Evolutionary conservation across 2,329 filamentous ascomycete genomes (phyloP).

Genomic region (Phialophora tarda): DNA sequence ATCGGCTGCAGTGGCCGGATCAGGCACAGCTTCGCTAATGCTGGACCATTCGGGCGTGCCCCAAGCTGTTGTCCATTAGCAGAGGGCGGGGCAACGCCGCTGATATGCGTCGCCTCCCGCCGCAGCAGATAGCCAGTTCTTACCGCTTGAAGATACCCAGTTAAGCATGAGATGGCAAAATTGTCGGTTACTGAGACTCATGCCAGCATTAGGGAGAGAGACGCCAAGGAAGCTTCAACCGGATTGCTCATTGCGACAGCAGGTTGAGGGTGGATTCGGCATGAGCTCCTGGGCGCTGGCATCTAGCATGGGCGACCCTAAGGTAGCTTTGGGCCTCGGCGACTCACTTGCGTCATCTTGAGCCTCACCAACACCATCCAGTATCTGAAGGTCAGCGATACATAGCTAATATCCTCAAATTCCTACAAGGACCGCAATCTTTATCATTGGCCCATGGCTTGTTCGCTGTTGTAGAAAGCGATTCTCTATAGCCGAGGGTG

Average conservation of each 20-base stretch:
- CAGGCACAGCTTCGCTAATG: conserved; percentile 8
- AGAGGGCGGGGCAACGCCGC: not conserved
- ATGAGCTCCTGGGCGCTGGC: not conserved
- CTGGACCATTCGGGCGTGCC: not conserved
- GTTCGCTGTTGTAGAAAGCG: not conserved
- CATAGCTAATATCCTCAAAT: not conserved
- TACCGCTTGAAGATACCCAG: not conserved
- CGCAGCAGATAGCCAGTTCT: not conserved
- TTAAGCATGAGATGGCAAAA: not conserved
- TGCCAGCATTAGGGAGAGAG: not conserved
- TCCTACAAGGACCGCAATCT: not conserved
- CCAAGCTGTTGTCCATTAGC: not conserved
- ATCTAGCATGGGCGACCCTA: not conserved
- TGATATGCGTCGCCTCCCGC: not conserved
- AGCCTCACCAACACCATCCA: not conserved
- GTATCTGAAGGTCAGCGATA: not conserved
- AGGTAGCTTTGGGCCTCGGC: not conserved
- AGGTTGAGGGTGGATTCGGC: not conserved
- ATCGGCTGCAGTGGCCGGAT: conserved; percentile 22
- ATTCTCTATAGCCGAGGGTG: not conserved
- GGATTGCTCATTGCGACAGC: not conserved
- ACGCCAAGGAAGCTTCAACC: not conserved
- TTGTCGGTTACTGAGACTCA: not conserved
- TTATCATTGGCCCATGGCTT: not conserved
- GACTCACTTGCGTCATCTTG: conserved; percentile 13